Percentiles rank a stretch among this genome's conserved stretches.
These are phyloP conservation scores for Pontederia paniculata DNA, from an alignment of 176 grass and related monocot species.

Conservation along the genomic window DNA sequence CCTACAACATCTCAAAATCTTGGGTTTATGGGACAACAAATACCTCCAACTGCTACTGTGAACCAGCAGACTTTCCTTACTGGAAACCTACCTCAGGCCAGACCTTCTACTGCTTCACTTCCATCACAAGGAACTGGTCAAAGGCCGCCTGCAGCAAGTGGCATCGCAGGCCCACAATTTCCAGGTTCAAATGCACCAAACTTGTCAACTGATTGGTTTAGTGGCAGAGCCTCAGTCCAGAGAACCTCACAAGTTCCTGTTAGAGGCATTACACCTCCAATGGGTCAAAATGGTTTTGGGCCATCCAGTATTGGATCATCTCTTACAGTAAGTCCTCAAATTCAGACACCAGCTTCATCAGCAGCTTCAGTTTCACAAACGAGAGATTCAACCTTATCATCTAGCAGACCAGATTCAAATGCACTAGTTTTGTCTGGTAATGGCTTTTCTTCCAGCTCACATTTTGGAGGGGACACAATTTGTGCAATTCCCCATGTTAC, in stretches of 20 bases:
- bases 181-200: conserved; percentile 33
- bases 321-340: conserved; percentile 21
- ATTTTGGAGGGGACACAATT: conserved; percentile 35
- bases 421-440: conserved; percentile 45
- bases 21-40: conserved; percentile 28
- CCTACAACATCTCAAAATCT: conserved; percentile 28
- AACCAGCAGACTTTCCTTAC: conserved; percentile 29
- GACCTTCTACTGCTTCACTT: conserved; percentile 24
- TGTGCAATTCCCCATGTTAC: conserved; percentile 33
- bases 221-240: conserved; percentile 42
- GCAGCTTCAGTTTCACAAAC: conserved; percentile 20
- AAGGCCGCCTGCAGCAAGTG: conserved; percentile 29
- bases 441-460: conserved; percentile 45
- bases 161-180: conserved; percentile 23
- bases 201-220: conserved; percentile 84
- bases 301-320: conserved; percentile 28
- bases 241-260: conserved; percentile 39
- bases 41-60: conserved; percentile 7
- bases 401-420: conserved; percentile 49
- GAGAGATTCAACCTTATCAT: conserved; percentile 23
- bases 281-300: conserved; percentile 35
- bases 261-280: conserved; percentile 30
- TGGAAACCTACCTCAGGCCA: conserved; percentile 35
- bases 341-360: conserved; percentile 14
- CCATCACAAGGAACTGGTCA: conserved; percentile 34